These are phyloP conservation scores for Arthrobotrys entomopaga DNA, from an alignment of 2,329 filamentous ascomycete species.

Conservation along the genomic window DNA sequence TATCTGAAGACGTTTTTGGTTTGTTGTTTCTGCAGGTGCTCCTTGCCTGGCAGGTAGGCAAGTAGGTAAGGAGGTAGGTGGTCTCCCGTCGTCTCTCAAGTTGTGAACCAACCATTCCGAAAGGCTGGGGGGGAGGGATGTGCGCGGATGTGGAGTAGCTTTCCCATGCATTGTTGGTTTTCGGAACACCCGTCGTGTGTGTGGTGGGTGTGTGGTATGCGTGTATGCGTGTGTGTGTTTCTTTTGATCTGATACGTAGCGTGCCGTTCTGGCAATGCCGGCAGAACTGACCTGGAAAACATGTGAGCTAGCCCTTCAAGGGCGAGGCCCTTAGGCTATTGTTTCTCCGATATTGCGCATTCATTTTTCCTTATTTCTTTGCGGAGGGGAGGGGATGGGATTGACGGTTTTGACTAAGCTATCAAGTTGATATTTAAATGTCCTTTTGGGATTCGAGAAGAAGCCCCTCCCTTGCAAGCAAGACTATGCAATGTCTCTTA, in stretches of 20 bases:
- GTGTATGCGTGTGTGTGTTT: background rate
- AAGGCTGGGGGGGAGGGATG: constrained; percentile 27
- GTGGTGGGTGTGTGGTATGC: too few species aligned
- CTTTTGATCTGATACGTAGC: constrained; percentile 21
- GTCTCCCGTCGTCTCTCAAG: too few species aligned
- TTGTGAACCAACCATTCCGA: constrained; percentile 21
- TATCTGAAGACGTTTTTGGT: constrained; percentile 26
- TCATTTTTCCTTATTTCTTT: constrained; percentile 28
- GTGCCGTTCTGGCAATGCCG: constrained; percentile 46
- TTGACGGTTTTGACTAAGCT: constrained; percentile 5
- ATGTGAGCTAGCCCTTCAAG: constrained; percentile 49
- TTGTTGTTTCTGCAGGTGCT: constrained; percentile 23
- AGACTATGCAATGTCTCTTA: background rate
- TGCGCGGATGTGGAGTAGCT: constrained; percentile 22
- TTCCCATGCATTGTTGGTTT: constrained; percentile 25
- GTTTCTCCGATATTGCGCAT: constrained; percentile 48
- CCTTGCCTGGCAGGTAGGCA: constrained; percentile 33
- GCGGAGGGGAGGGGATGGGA: constrained; percentile 13
- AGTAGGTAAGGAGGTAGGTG: background rate
- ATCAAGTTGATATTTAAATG: background rate
- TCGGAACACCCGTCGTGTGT: constrained; percentile 21
- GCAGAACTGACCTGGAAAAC: constrained; percentile 44
- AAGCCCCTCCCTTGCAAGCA: constrained; percentile 28
- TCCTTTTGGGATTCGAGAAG: background rate
- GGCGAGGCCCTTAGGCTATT: constrained; percentile 25